A percentile compares a stretch with the other conserved stretches of the same genome.
Conservation (phyloP, 169 alveolate species). For the Theileria parva region DNA sequence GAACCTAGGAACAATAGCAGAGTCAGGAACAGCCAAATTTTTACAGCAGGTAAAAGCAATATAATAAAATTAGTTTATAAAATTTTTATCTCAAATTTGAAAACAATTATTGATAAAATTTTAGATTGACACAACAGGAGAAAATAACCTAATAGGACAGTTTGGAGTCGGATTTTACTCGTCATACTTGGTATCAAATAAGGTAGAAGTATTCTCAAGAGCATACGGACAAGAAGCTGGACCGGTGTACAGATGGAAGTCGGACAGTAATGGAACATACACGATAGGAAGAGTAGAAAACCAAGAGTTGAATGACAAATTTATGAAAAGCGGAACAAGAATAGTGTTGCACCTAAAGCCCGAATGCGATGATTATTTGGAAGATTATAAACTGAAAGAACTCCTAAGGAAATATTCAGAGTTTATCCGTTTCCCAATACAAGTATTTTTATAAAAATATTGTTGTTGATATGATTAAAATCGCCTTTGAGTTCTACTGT, state of each 20-base stretch:
- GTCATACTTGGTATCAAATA: constrained; percentile 96
- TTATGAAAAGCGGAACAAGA: constrained; percentile 92
- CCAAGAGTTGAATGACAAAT: constrained; percentile 88
- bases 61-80: neutral
- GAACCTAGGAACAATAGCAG: constrained; percentile 99
- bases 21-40: constrained; percentile 98
- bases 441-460: constrained; percentile 62
- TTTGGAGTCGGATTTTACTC: constrained; percentile 99
- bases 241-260: constrained; percentile 93
- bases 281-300: constrained; percentile 86
- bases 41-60: constrained; percentile 50
- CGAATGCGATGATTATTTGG: constrained; percentile 95
- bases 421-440: constrained; percentile 95
- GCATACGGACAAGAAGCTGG: constrained; percentile 88
- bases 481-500: neutral
- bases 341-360: constrained; percentile 94
- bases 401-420: constrained; percentile 92
- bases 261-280: constrained; percentile 94
- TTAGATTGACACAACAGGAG: constrained; percentile 78
- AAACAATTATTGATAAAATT: neutral
- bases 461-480: constrained; percentile 31
- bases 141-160: constrained; percentile 97
- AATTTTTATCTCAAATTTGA: constrained; percentile 93
- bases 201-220: constrained; percentile 95
- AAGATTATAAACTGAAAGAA: constrained; percentile 90